Percentiles rank a stretch among this genome's conserved stretches.
phyloP scores from a whole-genome alignment of 164 flowering plant species.

The Nymphaea colorata region DNA sequence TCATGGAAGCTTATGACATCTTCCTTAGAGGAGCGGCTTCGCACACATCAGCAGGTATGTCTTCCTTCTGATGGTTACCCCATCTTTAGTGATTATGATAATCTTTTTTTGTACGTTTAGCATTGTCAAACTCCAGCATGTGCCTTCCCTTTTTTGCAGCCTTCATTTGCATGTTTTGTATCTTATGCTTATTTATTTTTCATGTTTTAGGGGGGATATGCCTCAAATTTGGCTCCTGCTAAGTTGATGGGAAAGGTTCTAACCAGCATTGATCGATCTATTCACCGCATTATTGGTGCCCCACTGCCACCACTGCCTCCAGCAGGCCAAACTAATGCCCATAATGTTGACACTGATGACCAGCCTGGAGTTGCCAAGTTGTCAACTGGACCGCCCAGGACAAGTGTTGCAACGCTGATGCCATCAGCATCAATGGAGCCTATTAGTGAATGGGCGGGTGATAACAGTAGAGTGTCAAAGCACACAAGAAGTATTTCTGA shows the following conservation, averaged over 20 bases:
- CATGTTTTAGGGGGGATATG: constrained; percentile 48
- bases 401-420: constrained; percentile 51
- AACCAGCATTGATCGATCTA: constrained; percentile 60
- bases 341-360: constrained; percentile 23
- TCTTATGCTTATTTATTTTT: background rate
- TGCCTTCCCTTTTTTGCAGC: too few species aligned
- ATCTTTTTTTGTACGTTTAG: too few species aligned
- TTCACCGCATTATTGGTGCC: constrained; percentile 73
- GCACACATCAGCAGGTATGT: constrained; percentile 59
- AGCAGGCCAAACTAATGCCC: constrained; percentile 13
- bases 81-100: too few species aligned
- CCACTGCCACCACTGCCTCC: constrained; percentile 49
- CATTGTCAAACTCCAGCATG: too few species aligned
- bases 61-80: background rate
- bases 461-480: constrained; percentile 24
- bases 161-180: background rate
- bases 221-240: constrained; percentile 55
- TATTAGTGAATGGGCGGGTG: constrained; percentile 40
- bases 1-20: constrained; percentile 36
- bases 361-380: constrained; percentile 24
- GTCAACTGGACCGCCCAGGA: constrained; percentile 50
- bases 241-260: constrained; percentile 61
- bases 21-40: constrained; percentile 67
- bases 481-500: constrained; percentile 70
- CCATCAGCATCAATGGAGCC: constrained; percentile 68